Evolutionary conservation across 805 yeast genomes (phyloP).

Genomic region (Sporopachydermia lactativora): DNA sequence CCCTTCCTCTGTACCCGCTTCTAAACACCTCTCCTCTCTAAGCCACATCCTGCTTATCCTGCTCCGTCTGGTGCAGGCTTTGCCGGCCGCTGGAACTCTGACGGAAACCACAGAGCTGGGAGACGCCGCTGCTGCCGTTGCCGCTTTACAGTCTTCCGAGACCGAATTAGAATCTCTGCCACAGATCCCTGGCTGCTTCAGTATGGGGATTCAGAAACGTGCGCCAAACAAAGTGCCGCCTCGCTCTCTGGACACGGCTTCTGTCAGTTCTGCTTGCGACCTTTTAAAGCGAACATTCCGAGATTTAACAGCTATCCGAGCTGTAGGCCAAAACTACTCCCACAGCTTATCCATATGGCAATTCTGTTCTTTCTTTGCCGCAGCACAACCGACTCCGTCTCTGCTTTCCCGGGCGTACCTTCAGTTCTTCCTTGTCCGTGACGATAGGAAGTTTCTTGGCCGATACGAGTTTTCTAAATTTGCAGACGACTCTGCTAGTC

Average conservation of each 20-base stretch:
- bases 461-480: constrained; percentile 25
- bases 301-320: constrained; percentile 23
- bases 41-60: not conserved
- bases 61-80: not conserved
- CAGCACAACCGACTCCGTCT: not conserved
- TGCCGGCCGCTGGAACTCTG: constrained; percentile 7
- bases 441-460: constrained; percentile 47
- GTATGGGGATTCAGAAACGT: constrained; percentile 32
- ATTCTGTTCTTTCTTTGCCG: not conserved
- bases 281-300: constrained; percentile 18
- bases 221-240: constrained; percentile 36
- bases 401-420: constrained; percentile 44
- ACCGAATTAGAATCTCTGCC: not conserved
- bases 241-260: constrained; percentile 17
- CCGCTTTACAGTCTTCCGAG: constrained; percentile 10
- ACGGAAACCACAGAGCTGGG: constrained; percentile 13
- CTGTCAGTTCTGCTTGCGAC: constrained; percentile 10
- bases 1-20: not conserved
- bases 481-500: constrained; percentile 14
- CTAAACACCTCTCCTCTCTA: not conserved
- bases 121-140: constrained; percentile 10
- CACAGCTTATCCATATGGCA: not conserved
- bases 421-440: constrained; percentile 47
- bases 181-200: constrained; percentile 25
- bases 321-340: not conserved